Evolutionary conservation across 2,329 filamentous ascomycete genomes (phyloP).

Genomic region (Stachybotrys elegans): DNA sequence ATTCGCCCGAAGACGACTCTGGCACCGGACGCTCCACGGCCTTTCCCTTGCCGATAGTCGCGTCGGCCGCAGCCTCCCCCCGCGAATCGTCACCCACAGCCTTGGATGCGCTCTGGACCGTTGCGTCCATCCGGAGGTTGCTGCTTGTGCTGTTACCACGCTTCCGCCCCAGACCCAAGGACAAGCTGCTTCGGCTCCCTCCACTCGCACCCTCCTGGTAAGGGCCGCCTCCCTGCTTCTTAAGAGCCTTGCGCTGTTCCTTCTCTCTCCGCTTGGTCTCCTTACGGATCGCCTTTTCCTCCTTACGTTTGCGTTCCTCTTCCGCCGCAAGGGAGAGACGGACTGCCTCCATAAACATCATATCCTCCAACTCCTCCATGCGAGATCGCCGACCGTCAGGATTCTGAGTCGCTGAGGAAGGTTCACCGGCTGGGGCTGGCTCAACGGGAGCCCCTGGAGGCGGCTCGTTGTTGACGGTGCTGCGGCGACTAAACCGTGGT

Average conservation of each 20-base stretch:
- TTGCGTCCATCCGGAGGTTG: slow-evolving; percentile 53
- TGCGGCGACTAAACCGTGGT: slow-evolving; percentile 52
- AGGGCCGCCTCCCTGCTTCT: slow-evolving; percentile 46
- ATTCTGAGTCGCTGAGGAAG: slow-evolving; percentile 11
- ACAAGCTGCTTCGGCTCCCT: slow-evolving; percentile 60
- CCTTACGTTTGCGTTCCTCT: slow-evolving; percentile 83
- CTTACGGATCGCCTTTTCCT: slow-evolving; percentile 52
- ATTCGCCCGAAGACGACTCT: slow-evolving; percentile 13
- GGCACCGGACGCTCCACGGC: slow-evolving; percentile 51
- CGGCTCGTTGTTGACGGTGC: slow-evolving; percentile 32
- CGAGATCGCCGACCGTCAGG: slow-evolving; percentile 37
- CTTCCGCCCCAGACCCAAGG: slow-evolving; percentile 53
- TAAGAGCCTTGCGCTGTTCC: slow-evolving; percentile 72
- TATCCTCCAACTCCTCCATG: slow-evolving; percentile 86
- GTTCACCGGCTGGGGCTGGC: background rate
- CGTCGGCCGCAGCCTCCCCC: slow-evolving; percentile 18
- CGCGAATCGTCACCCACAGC: slow-evolving; percentile 17
- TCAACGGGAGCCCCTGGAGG: slow-evolving; percentile 8
- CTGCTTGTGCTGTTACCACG: slow-evolving; percentile 56
- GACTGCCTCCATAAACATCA: slow-evolving; percentile 99
- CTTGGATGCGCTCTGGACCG: slow-evolving; percentile 38
- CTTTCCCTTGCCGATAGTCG: slow-evolving; percentile 58
- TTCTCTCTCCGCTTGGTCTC: slow-evolving; percentile 83
- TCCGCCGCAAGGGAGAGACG: slow-evolving; percentile 85
- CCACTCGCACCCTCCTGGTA: slow-evolving; percentile 29